Base-by-base conservation (phyloP, 805 yeast genomes). In the Monosporozyma aquatica region DNA sequence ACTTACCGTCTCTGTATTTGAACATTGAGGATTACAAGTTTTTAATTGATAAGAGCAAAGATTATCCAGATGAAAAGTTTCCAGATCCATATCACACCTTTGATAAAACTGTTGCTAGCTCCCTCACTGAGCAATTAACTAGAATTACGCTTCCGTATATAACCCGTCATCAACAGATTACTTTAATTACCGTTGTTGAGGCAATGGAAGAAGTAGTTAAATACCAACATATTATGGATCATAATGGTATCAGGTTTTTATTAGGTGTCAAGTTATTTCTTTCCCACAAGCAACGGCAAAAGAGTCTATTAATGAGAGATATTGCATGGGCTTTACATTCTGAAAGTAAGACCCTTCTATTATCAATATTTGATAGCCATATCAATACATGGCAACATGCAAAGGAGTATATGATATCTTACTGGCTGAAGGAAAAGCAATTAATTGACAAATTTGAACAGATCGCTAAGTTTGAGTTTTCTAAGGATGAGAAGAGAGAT, bases 131-230 rank as follows among this genome's bases (percentile, higher is more conserved):
- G 18, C 76, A 75, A 46, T 65, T 89, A 41, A 76, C 77, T 33
- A 77, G 74, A 45, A 67, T 74, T 5, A 70, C 90, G 1, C 65
- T 89, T 22, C 96, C 96, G 0, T 80, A 80, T 47, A 59, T 89
- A 23, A 87, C 95, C 0, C 77, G 95, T 46, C 97, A 89, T 63
- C 96, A 89, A 59, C 97, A 89, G 55, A 78, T 81, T 23, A 87
- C 96, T 0, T 69, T 89, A 22, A 69, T 81, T 1, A 76, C 84
- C 13, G 76, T 86, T 2, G 68, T 86, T 5, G 79, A 75, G 38
- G 80, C 87, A 2, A 65, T 84, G 21, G 67, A 70, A 20, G 76
- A 75, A 14, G 70, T 85, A 4, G 69, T 70, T 11, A 67, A 68
- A 40, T 69, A 67, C 46, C 53, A 50, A 17, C 34, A 48, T 24